Percentiles rank a stretch among this genome's conserved stretches.
Evolutionary conservation across 306 rosid genomes (phyloP).

Genomic region (Prinsepia uniflora): DNA sequence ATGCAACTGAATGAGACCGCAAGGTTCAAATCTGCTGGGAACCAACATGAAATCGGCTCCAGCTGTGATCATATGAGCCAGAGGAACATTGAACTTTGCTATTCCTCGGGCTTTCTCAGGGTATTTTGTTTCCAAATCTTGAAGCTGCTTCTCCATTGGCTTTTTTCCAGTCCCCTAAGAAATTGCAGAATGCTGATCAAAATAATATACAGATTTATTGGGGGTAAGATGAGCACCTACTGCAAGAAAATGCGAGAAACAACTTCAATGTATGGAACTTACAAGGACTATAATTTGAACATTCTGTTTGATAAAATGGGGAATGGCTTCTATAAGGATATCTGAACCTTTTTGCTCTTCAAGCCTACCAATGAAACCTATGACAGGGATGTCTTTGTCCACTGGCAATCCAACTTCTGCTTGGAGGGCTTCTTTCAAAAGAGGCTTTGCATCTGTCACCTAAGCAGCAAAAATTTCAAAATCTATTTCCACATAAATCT

Average conservation of each 20-base stretch:
- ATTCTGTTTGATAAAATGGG: conserved; percentile 52
- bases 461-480: conserved; percentile 17
- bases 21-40: conserved; percentile 85
- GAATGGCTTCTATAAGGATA: conserved; percentile 73
- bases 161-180: conserved; percentile 76
- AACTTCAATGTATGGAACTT: conserved; percentile 20
- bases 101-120: conserved; percentile 73
- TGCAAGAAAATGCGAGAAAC: neutral
- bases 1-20: conserved; percentile 82
- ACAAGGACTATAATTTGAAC: conserved; percentile 76
- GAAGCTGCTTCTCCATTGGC: conserved; percentile 72
- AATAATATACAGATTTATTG: conserved; percentile 12
- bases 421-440: conserved; percentile 79
- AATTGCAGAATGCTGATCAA: conserved; percentile 23
- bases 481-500: neutral
- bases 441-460: conserved; percentile 59
- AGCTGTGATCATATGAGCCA: conserved; percentile 75
- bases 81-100: conserved; percentile 70
- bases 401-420: conserved; percentile 84
- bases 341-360: conserved; percentile 96
- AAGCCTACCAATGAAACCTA: conserved; percentile 77
- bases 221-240: neutral
- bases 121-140: conserved; percentile 48
- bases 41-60: conserved; percentile 69
- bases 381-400: conserved; percentile 56